Evolutionary conservation across 257 asterid species (phyloP).

Genomic region (Nicotiana otophora): DNA sequence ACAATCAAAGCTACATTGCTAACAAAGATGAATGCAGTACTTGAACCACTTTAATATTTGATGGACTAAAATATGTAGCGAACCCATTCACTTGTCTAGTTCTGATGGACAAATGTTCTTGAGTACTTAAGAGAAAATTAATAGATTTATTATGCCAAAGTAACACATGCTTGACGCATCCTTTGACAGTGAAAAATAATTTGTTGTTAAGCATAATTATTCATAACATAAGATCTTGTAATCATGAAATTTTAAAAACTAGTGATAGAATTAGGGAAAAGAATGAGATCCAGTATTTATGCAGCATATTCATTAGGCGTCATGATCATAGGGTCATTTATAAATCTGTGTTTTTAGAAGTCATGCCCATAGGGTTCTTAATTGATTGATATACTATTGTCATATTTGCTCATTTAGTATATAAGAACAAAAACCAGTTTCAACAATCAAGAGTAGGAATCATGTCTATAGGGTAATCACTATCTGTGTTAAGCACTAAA

Average conservation of each 20-base stretch:
- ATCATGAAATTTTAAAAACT: neutral
- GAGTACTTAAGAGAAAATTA: neutral
- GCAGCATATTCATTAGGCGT: no score
- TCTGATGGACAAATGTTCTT: neutral
- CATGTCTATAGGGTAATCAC: no score
- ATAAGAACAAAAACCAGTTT: no score
- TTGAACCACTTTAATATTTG: neutral
- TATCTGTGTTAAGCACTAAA: no score
- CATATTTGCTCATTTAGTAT: no score
- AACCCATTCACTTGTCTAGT: neutral
- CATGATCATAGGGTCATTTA: no score
- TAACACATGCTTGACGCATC: neutral
- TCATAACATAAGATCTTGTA: neutral
- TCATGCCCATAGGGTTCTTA: no score
- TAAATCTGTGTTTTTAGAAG: no score
- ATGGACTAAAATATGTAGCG: neutral
- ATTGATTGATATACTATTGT: no score
- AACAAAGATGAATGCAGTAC: neutral
- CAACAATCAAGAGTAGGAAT: no score
- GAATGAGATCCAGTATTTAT: neutral
- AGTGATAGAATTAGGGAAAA: neutral
- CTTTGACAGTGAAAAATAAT: neutral
- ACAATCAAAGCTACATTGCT: neutral
- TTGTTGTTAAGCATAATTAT: neutral
- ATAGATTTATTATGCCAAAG: neutral